Evolutionary conservation across 108 stramenopile genomes (phyloP), one percentile per base, ranked within the genome.

Genomic region (Discostella stelligeroides): DNA sequence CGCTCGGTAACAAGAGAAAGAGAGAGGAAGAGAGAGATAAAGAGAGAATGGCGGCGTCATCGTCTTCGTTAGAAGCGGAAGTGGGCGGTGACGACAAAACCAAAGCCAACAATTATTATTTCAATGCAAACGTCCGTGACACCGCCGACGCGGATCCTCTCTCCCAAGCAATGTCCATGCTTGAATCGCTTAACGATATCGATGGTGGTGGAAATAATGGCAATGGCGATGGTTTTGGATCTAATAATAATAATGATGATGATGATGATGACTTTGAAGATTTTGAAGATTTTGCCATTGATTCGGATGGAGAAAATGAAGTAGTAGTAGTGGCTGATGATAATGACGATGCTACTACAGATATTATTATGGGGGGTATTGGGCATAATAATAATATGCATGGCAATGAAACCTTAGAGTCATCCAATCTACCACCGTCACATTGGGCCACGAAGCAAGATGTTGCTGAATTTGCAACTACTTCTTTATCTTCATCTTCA

Each of bases 221-320:
- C 18, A 28, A 34, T n/a, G 13, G 13, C 34, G 27, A 24, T 28
- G 54, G 24, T 29, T 29, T 29, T 20, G 34, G 34, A 21, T 25
- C 1, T 25, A 28, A 15, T 29, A 9, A 10, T 17, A 28, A 12
- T 29, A 30, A 30, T 20, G 34, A 23, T 25, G 20, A 1, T 25
- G 37, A 29, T 27, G 56, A 24, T 14, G 43, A 12, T 29, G 56
- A 46, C n/a, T n/a, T n/a, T 13, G 53, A 51, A 20, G 34, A 13
- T 15, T 61, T 67, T 39, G 60, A 61, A 30, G 66, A 67, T 43
- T 87, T 85, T 72, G 73, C 84, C 11, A 87, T 87, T 58, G 86
- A 87, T 61, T 83, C 82, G 21, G 86, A 87, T 37, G 86, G 68
- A 21, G 81, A 74, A 12, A 23, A 63, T n/a, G 81, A 74, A 23